Evolutionary conservation across 257 asterid species (phyloP).

Genomic region (Eucommia ulmoides): DNA sequence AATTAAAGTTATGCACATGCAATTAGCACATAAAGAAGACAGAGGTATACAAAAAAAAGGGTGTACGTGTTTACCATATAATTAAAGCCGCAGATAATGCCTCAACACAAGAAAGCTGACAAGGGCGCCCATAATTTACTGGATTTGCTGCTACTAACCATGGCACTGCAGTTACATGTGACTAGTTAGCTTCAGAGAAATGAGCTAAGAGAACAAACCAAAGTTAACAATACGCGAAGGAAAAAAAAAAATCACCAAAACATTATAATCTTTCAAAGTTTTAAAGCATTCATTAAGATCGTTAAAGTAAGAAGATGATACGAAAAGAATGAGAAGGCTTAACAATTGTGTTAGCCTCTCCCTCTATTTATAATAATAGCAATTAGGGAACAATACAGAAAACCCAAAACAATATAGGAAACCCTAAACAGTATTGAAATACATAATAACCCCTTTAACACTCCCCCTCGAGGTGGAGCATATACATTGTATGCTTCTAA

Average conservation of each 20-base stretch:
- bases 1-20: neutral
- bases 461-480: too few species aligned
- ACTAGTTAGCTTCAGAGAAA: constrained; percentile 9
- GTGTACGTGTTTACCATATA: constrained; percentile 48
- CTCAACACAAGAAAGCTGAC: constrained; percentile 95
- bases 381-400: too few species aligned
- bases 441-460: too few species aligned
- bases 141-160: constrained; percentile 99
- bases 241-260: neutral
- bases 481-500: too few species aligned
- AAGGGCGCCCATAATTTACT: constrained; percentile 91
- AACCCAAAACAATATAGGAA: too few species aligned
- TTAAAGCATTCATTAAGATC: too few species aligned
- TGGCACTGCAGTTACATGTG: constrained; percentile 50
- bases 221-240: constrained; percentile 1
- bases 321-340: too few species aligned
- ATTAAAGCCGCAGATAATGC: constrained; percentile 93
- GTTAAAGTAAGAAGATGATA: too few species aligned
- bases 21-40: neutral
- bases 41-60: neutral
- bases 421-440: too few species aligned
- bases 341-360: too few species aligned
- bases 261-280: neutral
- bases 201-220: constrained; percentile 3
- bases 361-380: too few species aligned